Evolutionary conservation across 1,284 basidiomycete genomes (phyloP).

Genomic region (Fistulinella cinereoalba): DNA sequence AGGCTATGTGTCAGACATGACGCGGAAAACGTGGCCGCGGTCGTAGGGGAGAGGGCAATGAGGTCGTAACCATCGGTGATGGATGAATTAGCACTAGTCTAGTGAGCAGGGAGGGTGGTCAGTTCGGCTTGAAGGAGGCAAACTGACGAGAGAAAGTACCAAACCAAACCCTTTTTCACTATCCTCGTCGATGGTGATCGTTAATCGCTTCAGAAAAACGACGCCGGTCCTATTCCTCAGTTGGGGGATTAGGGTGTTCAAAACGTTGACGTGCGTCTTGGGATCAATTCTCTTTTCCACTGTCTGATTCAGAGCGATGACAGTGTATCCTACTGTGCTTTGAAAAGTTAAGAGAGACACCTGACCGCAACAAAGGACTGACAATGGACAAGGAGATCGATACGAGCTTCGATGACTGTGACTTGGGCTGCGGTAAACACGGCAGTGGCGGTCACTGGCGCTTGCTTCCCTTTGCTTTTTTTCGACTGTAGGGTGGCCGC

Average conservation of each 20-base stretch:
- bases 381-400: constrained; percentile 58
- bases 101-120: not conserved
- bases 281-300: constrained; percentile 65
- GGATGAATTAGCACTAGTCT: constrained; percentile 62
- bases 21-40: constrained; percentile 65
- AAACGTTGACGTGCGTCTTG: constrained; percentile 60
- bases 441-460: constrained; percentile 16
- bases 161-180: constrained; percentile 81
- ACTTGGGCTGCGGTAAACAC: constrained; percentile 45
- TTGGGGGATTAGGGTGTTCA: constrained; percentile 51
- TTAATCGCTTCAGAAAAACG: constrained; percentile 65
- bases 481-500: constrained; percentile 34
- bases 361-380: constrained; percentile 7
- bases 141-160: constrained; percentile 38
- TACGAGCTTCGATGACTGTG: constrained; percentile 42
- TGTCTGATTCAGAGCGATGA: constrained; percentile 69
- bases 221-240: constrained; percentile 56
- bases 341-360: constrained; percentile 11
- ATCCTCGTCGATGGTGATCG: constrained; percentile 69
- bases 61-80: constrained; percentile 70
- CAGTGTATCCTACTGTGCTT: constrained; percentile 72
- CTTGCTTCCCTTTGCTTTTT: constrained; percentile 51
- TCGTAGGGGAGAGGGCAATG: constrained; percentile 71
- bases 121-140: not conserved
- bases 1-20: constrained; percentile 81